Conservation (phyloP, 768 basidiomycete species). For the Xerocomus brunneocitrinus region DNA sequence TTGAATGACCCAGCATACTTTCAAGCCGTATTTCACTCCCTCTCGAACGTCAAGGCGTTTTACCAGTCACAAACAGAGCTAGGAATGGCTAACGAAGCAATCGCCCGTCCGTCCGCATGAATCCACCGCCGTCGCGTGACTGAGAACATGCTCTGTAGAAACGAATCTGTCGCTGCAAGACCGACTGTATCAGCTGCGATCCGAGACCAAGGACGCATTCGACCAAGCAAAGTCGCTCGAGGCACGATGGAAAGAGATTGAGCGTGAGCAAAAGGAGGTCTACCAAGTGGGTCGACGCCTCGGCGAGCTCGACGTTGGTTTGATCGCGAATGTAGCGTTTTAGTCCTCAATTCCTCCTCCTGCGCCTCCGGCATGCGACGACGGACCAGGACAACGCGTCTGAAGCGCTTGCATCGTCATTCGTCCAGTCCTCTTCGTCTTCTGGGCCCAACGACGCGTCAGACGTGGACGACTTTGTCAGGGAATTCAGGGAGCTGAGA, state of each 20-base stretch:
- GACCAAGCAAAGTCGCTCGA: constrained; percentile 82
- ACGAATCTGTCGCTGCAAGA: constrained; percentile 76
- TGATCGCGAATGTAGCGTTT: constrained; percentile 55
- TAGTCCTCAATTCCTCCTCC: constrained; percentile 80
- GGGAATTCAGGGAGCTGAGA: constrained; percentile 79
- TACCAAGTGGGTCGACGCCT: constrained; percentile 61
- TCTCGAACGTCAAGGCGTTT: constrained; percentile 67
- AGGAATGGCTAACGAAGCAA: constrained; percentile 77
- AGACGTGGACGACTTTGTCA: constrained; percentile 84
- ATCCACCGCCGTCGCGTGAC: not conserved
- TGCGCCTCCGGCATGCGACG: constrained; percentile 83
- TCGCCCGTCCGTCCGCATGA: constrained; percentile 62
- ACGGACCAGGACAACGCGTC: constrained; percentile 89
- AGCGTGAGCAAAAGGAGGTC: constrained; percentile 82
- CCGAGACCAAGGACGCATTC: constrained; percentile 83
- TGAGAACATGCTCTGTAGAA: constrained; percentile 39
- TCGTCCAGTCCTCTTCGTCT: constrained; percentile 59
- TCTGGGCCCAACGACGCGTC: constrained; percentile 23
- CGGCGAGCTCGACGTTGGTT: constrained; percentile 2
- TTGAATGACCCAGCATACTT: constrained; percentile 79
- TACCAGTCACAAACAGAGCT: constrained; percentile 76
- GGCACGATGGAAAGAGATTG: constrained; percentile 78
- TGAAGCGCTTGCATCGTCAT: constrained; percentile 77
- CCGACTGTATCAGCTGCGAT: constrained; percentile 64
- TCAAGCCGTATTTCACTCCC: constrained; percentile 80